Evolutionary conservation across 305 asterid species (phyloP).

Genomic region (Rubia occidens): DNA sequence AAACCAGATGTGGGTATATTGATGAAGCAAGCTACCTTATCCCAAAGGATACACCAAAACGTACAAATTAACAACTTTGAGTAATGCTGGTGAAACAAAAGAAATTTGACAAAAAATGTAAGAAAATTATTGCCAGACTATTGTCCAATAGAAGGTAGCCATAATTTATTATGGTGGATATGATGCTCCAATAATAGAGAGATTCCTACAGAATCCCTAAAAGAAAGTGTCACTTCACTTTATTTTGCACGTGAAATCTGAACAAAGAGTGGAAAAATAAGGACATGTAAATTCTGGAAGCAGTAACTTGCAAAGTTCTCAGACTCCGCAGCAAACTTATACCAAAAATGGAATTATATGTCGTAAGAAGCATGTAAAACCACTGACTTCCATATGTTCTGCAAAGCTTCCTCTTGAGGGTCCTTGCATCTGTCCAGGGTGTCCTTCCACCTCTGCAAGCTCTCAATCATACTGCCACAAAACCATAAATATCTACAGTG

Average conservation of each 20-base stretch:
- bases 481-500: not conserved
- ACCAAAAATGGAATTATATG: slow-evolving; percentile 3
- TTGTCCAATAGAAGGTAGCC: not conserved
- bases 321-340: not conserved
- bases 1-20: not conserved
- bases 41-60: not conserved
- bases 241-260: not conserved
- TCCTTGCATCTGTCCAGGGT: slow-evolving; percentile 29
- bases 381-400: slow-evolving; percentile 28
- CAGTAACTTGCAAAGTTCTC: not conserved
- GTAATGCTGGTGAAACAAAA: not conserved
- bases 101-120: not conserved
- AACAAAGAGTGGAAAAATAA: not conserved
- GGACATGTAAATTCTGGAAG: not conserved
- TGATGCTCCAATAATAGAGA: not conserved
- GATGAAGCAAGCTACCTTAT: slow-evolving; percentile 6
- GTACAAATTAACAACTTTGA: not conserved
- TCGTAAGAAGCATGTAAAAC: not conserved
- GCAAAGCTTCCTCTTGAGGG: slow-evolving; percentile 31
- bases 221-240: not conserved
- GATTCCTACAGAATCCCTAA: not conserved
- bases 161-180: not conserved
- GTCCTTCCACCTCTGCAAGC: slow-evolving; percentile 30
- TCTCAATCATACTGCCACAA: slow-evolving; percentile 37
- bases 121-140: not conserved